Conservation (phyloP, 2,329 filamentous ascomycete species). For the Exophiala sp. region DNA sequence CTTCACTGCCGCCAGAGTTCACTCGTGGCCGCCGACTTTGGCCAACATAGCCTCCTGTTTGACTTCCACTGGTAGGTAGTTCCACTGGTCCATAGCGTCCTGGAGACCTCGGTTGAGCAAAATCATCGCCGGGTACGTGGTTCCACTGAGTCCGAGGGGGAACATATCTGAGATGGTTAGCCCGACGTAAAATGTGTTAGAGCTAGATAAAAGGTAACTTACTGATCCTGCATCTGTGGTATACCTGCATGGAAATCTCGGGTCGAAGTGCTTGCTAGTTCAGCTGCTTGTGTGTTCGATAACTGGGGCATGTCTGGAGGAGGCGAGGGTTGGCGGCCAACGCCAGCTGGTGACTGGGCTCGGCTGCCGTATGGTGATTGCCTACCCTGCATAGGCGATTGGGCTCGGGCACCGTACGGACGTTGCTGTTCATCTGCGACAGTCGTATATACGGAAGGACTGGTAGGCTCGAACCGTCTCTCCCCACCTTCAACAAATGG, state of each 20-base stretch:
- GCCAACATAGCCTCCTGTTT: slow-evolving; percentile 41
- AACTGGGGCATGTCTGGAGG: slow-evolving; percentile 52
- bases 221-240: slow-evolving; percentile 24
- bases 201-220: slow-evolving; percentile 13
- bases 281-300: slow-evolving; percentile 42
- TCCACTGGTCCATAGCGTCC: slow-evolving; percentile 33
- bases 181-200: neutral
- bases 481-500: slow-evolving; percentile 26
- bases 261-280: slow-evolving; percentile 10
- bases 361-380: slow-evolving; percentile 24
- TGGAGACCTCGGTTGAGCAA: slow-evolving; percentile 13
- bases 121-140: slow-evolving; percentile 11
- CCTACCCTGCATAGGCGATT: slow-evolving; percentile 32
- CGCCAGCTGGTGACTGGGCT: slow-evolving; percentile 34
- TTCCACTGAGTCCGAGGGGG: slow-evolving; percentile 44
- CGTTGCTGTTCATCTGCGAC: slow-evolving; percentile 47
- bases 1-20: slow-evolving; percentile 34
- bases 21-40: slow-evolving; percentile 27
- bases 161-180: slow-evolving; percentile 34
- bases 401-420: slow-evolving; percentile 55
- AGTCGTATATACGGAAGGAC: slow-evolving; percentile 22
- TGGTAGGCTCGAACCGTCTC: slow-evolving; percentile 30
- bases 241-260: slow-evolving; percentile 11
- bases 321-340: slow-evolving; percentile 50
- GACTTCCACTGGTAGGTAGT: slow-evolving; percentile 44